Percentiles rank a stretch among this genome's conserved stretches.
phyloP scores from a whole-genome alignment of 1,139 yeast species.

The Trichomonascaceae sp. region DNA sequence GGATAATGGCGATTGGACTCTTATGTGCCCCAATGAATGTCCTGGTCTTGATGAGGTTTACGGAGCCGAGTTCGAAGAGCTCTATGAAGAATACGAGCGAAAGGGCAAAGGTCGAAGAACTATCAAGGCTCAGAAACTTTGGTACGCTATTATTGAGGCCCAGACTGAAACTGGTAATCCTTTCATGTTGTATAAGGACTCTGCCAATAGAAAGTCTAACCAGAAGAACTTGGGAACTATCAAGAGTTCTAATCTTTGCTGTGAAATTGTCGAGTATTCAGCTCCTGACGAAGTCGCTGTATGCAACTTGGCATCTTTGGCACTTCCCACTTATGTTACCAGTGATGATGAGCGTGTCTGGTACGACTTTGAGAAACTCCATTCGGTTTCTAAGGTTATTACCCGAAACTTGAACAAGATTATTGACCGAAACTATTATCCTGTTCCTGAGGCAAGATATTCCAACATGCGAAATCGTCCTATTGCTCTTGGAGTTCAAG shows the following conservation, averaged over 20 bases:
- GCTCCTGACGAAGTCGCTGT: constrained; percentile 87
- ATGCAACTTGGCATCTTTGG: constrained; percentile 83
- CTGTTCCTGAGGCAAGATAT: constrained; percentile 59
- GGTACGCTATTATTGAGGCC: constrained; percentile 82
- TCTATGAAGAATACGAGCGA: constrained; percentile 65
- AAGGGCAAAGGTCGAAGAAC: constrained; percentile 67
- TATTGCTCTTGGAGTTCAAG: constrained; percentile 85
- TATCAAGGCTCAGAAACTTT: constrained; percentile 78
- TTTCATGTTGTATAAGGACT: constrained; percentile 84
- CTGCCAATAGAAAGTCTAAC: constrained; percentile 76
- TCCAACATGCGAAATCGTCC: constrained; percentile 80
- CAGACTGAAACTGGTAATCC: constrained; percentile 94
- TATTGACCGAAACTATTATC: constrained; percentile 75
- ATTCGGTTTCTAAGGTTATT: constrained; percentile 66
- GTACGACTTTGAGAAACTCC: constrained; percentile 67
- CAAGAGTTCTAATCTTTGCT: constrained; percentile 83
- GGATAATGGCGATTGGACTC: constrained; percentile 70
- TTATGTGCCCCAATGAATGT: constrained; percentile 84
- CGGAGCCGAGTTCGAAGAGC: constrained; percentile 72
- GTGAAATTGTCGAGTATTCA: constrained; percentile 86
- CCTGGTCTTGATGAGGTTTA: constrained; percentile 75
- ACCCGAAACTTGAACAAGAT: constrained; percentile 68
- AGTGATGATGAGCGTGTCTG: constrained; percentile 45
- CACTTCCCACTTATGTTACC: constrained; percentile 63
- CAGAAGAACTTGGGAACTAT: constrained; percentile 84